Evolutionary conservation across 176 grass and related monocot species (phyloP).

Genomic region (Musa itinerans): DNA sequence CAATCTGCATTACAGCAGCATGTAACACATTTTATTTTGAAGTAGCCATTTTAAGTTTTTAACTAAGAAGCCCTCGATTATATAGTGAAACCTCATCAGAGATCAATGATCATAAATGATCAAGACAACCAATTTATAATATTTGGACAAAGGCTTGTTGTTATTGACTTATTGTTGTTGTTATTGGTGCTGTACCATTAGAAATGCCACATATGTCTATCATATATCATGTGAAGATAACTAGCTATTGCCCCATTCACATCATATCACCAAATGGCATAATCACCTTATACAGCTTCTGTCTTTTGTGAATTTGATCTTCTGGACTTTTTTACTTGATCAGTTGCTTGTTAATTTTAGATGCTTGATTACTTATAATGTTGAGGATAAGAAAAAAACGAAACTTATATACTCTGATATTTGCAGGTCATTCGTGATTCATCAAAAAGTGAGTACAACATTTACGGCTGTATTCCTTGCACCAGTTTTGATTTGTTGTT

Average conservation of each 20-base stretch:
- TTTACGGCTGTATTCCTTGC: neutral
- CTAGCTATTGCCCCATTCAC: too few species aligned
- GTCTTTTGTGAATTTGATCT: neutral
- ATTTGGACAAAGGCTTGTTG: neutral
- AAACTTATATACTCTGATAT: neutral
- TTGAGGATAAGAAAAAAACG: neutral
- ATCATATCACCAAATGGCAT: neutral
- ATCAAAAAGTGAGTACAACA: slow-evolving; percentile 7
- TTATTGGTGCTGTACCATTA: too few species aligned
- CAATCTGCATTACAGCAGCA: too few species aligned
- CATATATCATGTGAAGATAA: too few species aligned
- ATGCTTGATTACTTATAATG: neutral
- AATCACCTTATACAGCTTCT: neutral
- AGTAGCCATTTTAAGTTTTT: neutral
- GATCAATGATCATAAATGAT: neutral
- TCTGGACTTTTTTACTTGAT: neutral
- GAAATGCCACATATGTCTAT: too few species aligned
- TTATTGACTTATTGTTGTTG: too few species aligned
- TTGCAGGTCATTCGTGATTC: slow-evolving; percentile 22
- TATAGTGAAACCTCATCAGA: neutral
- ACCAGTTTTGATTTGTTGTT: neutral
- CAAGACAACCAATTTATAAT: neutral
- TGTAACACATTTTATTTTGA: too few species aligned
- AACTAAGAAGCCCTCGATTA: neutral
- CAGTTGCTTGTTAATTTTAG: neutral